Evolutionary conservation across 192 early-diverging fungal species (phyloP), one percentile per base, ranked within the genome.

Genomic region (Fimicolochytrium jonesii): DNA sequence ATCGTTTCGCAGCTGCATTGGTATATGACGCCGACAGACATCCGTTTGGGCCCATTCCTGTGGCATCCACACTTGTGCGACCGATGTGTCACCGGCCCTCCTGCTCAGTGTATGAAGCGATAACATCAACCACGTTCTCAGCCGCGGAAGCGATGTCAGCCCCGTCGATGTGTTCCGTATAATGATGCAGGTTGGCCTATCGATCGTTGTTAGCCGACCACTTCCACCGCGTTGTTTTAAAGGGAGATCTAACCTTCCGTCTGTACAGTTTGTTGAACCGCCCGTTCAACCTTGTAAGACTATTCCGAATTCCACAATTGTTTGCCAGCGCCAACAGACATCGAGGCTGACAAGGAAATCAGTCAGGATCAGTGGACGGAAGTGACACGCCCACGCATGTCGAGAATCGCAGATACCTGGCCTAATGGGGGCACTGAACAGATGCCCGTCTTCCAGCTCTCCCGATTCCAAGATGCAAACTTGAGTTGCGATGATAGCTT

Each of bases 361-460:
- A 23, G n/a, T 43, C n/a, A 2, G 17, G 30, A 25, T 50, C 28
- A n/a, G n/a, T n/a, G n/a, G n/a, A n/a, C n/a, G n/a, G n/a, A n/a
- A n/a, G n/a, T n/a, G n/a, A n/a, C n/a, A n/a, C n/a, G n/a, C n/a
- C n/a, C n/a, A n/a, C n/a, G n/a, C n/a, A n/a, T n/a, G n/a, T n/a
- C n/a, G n/a, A n/a, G n/a, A 68, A 64, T 17, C 9, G 37, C 28
- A 42, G 11, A 66, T 9, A 80, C 72, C 55, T 83, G 81, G n/a
- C 74, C 73, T 1, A 85, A 25, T 9, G 82, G 71, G 13, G 83
- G 72, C 20, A 67, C 54, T 10, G 61, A 49, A 65, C 83, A 84
- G 26, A 84, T 56, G 2, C 83, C 81, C 4, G 77, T 82, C 52
- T 85, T 85, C 83, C 83, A 85, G 20, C 59, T 74, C n/a, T 83